Evolutionary conservation across 305 asterid species (phyloP).

Genomic region (Coffea humblotiana): DNA sequence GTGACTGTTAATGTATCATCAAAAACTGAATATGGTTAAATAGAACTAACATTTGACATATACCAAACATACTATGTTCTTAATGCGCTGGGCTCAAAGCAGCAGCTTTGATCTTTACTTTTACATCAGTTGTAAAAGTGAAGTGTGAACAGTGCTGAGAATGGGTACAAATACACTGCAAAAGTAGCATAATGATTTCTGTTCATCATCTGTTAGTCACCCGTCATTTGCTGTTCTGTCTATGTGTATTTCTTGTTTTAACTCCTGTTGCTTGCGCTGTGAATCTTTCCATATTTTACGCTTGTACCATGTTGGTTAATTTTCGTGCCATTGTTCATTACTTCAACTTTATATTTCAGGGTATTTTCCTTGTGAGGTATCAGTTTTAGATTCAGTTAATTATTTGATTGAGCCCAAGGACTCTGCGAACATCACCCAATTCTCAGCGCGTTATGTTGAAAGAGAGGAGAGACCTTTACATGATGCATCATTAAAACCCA

Average conservation of each 20-base stretch:
- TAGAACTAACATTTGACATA: background rate
- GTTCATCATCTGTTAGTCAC: background rate
- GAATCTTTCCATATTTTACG: background rate
- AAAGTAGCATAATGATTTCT: background rate
- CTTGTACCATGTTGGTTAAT: background rate
- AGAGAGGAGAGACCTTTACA: constrained; percentile 47
- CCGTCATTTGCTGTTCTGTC: background rate
- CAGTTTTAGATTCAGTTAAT: constrained; percentile 60
- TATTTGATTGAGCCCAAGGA: constrained; percentile 74
- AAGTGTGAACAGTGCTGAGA: background rate
- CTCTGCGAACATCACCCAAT: constrained; percentile 53
- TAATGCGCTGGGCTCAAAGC: background rate
- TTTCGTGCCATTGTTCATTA: constrained; percentile 17
- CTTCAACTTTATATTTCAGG: constrained; percentile 45
- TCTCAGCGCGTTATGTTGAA: constrained; percentile 67
- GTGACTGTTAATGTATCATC: no score
- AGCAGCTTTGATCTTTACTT: background rate
- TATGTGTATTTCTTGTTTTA: background rate
- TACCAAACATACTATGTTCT: background rate
- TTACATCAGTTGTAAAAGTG: background rate
- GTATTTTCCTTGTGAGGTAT: constrained; percentile 70
- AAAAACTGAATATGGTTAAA: no score
- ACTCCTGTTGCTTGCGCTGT: background rate
- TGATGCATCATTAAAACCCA: constrained; percentile 39
- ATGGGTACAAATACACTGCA: background rate